phyloP scores from a whole-genome alignment of 2,329 filamentous ascomycete species.

The Amauroascus niger region DNA sequence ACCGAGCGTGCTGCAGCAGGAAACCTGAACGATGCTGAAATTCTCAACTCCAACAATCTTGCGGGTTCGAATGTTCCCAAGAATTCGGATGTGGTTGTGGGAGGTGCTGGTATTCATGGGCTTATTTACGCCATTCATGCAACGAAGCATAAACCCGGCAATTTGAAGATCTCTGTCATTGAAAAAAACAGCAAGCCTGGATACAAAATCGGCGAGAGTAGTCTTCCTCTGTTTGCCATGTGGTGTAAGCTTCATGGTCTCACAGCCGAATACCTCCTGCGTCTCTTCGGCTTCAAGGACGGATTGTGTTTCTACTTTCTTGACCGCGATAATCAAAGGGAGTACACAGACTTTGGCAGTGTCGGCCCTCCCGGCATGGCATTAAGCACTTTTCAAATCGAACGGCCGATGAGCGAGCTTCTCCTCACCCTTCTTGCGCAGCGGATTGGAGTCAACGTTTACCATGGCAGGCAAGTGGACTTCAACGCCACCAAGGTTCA shows the following conservation, averaged over 20 bases:
- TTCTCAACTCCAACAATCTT: slow-evolving; percentile 19
- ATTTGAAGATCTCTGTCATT: slow-evolving; percentile 14
- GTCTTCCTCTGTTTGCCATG: slow-evolving; percentile 19
- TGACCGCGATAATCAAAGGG: slow-evolving; percentile 14
- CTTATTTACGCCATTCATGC: slow-evolving; percentile 22
- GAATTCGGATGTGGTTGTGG: slow-evolving; percentile 20
- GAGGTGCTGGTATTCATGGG: slow-evolving; percentile 20
- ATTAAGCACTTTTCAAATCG: slow-evolving; percentile 21
- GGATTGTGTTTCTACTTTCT: slow-evolving; percentile 23
- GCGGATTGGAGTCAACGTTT: slow-evolving; percentile 20
- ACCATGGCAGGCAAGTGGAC: slow-evolving; percentile 19
- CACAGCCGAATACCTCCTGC: slow-evolving; percentile 12
- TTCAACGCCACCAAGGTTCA: slow-evolving; percentile 8
- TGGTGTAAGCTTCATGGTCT: slow-evolving; percentile 19
- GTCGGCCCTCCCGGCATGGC: slow-evolving; percentile 17
- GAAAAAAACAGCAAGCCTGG: slow-evolving; percentile 19
- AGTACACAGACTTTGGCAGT: slow-evolving; percentile 13
- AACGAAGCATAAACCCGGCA: slow-evolving; percentile 13
- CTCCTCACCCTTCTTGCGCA: slow-evolving; percentile 23
- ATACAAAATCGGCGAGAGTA: slow-evolving; percentile 24
- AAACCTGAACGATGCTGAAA: slow-evolving; percentile 10
- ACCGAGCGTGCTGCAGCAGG: slow-evolving; percentile 10
- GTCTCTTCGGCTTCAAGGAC: slow-evolving; percentile 23
- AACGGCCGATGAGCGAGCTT: slow-evolving; percentile 23
- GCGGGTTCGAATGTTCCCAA: slow-evolving; percentile 12